Base-by-base conservation (phyloP, 2,329 filamentous ascomycete genomes). In the Curvularia eragrostidis region DNA sequence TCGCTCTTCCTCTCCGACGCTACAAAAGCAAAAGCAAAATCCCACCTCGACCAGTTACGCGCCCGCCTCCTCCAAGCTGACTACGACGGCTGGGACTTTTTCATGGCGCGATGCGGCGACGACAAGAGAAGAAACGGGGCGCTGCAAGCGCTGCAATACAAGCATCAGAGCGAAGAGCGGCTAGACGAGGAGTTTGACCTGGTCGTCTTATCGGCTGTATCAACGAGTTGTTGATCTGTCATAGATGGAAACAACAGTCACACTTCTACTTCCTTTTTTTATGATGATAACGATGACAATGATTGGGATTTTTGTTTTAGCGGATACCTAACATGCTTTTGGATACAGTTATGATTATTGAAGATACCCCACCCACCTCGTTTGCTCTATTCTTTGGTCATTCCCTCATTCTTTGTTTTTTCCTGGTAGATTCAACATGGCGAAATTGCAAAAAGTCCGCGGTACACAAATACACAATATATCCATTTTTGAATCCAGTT, bases 161-260 rank as follows among this genome's bases (percentile, higher is more conserved):
- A n/a, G 13, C 60, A 43, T 30, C 61, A 59, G 38, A 67, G 62
- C 28, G 66, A 69, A 12, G 72, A 67, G 52, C 71, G 69, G 18
- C 56, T 76, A 0, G 73, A 76, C 26, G 71, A 75, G 21, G 73
- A 75, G 51, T 75, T 75, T 32, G 73, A 76, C 26, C 69, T 76
- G 1, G 70, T 75, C 18, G 62, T 75, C 21, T 42, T 75, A 47
- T 57, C 64, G 13, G 48, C 60, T 21, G 42, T 61, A 28, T 36
- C 48, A 19, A 57, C 41, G 21, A 18, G 12, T 2, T 53, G 21
- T 15, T 28, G 51, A 52, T 21, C 19, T 15, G 18, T 26, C 19
- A n/a, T 43, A 13, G 15, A 36, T 13, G 34, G 34, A 36, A 36
- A 13, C 34, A 36, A 48, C 46, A 24, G 4, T 7, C 6, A 23